Conservation (phyloP, 352 stramenopile species). For the Phytopythium oedochilum region DNA sequence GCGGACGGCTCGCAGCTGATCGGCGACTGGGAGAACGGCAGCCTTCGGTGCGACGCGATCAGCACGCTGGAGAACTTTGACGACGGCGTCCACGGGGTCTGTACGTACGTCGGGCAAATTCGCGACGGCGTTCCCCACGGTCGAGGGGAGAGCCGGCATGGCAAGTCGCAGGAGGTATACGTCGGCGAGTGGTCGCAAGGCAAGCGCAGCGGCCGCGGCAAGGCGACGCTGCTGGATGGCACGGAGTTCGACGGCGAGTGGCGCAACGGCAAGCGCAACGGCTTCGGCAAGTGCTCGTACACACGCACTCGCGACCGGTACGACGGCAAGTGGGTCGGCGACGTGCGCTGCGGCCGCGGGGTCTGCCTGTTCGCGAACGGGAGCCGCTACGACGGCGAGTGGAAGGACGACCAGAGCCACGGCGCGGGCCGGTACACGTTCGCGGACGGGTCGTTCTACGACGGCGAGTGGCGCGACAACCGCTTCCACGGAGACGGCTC, state of each 20-base stretch:
- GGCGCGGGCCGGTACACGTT: slow-evolving; percentile 73
- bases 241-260: slow-evolving; percentile 83
- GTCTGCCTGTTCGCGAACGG: slow-evolving; percentile 59
- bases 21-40: slow-evolving; percentile 28
- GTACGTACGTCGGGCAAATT: slow-evolving; percentile 46
- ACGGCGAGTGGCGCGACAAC: slow-evolving; percentile 78
- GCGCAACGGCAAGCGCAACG: slow-evolving; percentile 79
- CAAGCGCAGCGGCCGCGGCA: slow-evolving; percentile 43
- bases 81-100: slow-evolving; percentile 34
- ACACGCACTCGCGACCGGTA: slow-evolving; percentile 55
- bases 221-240: slow-evolving; percentile 57
- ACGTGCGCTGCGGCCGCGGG: slow-evolving; percentile 56
- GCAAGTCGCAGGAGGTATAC: slow-evolving; percentile 37
- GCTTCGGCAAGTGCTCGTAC: slow-evolving; percentile 68
- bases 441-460: slow-evolving; percentile 71
- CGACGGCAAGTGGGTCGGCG: slow-evolving; percentile 84
- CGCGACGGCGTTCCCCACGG: slow-evolving; percentile 42
- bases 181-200: slow-evolving; percentile 40
- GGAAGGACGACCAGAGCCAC: slow-evolving; percentile 75
- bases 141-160: slow-evolving; percentile 41
- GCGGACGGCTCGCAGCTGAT: slow-evolving; percentile 40
- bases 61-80: slow-evolving; percentile 43
- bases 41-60: slow-evolving; percentile 6
- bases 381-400: slow-evolving; percentile 78
- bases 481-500: slow-evolving; percentile 68